Evolutionary conservation across 2,329 filamentous ascomycete genomes (phyloP), one percentile per base, ranked within the genome.

Genomic region (Arthrobotrys sinensis): DNA sequence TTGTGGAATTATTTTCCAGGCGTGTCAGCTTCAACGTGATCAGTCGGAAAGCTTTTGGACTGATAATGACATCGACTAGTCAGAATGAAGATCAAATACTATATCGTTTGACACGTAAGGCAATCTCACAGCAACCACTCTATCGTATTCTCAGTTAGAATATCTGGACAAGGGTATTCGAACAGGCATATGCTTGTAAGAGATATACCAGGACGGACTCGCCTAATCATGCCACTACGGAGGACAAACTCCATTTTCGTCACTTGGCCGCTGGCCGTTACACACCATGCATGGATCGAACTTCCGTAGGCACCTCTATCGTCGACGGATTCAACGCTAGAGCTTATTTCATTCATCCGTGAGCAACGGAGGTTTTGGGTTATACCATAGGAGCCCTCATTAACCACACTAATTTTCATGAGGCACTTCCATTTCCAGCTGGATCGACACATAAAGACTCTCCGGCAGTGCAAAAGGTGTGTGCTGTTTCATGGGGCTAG

Each of bases 361-460:
- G 48, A 62, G 38, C 32, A 32, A 40, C 72, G 65, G 72, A 66
- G 55, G 12, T n/a, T 55, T 70, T 55, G 53, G 19, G 14, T 40
- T 16, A 1, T 34, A 11, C 43, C 19, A 53, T 55, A 19, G 21
- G 6, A 40, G 16, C 50, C 69, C 65, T 64, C 64, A 64, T 34
- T 53, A 34, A 52, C 6, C 65, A 65, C 64, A 71, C 52, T 71
- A 60, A 63, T 53, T 48, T 67, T 78, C 45, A 66, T 78, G 75
- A 72, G 67, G 75, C 75, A 67, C 32, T 71, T 62, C 66, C 66
- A 45, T 52, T 63, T 77, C 62, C 60, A 71, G 73, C 73, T 63
- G 73, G 24, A 77, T 77, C 67, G 60, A 64, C 67, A 43, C 62
- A 52, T 34, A 53, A 76, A 24, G 45, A 8, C 45, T 62, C 38